Conservation (phyloP, 306 rosid species). For the Vicia villosa region DNA sequence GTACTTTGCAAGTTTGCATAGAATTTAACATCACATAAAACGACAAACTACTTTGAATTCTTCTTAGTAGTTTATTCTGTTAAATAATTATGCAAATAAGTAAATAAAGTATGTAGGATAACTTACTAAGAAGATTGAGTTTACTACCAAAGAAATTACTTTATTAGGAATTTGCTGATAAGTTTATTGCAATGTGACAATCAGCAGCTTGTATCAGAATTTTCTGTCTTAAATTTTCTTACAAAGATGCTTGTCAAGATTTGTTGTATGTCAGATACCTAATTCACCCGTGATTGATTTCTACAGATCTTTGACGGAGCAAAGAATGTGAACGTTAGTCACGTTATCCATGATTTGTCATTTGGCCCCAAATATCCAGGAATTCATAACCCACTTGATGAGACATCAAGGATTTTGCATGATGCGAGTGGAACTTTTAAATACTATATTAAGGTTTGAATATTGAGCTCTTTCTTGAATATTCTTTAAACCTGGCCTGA, state of each 20-base stretch:
- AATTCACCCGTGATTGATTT: constrained; percentile 33
- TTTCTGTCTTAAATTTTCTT: constrained; percentile 20
- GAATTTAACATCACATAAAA: constrained; percentile 11
- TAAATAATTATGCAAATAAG: background rate
- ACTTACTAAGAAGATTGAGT: background rate
- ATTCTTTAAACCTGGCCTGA: constrained; percentile 16
- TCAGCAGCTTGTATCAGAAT: background rate
- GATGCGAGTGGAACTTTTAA: constrained; percentile 92
- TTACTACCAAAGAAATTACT: background rate
- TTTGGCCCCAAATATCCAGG: constrained; percentile 99
- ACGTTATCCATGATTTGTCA: constrained; percentile 85
- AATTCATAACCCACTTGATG: constrained; percentile 95
- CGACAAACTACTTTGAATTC: background rate
- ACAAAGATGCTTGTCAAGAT: constrained; percentile 11
- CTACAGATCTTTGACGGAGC: constrained; percentile 88
- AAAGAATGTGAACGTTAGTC: constrained; percentile 88
- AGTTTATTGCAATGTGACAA: background rate
- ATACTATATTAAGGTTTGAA: constrained; percentile 90
- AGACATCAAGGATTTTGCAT: constrained; percentile 67
- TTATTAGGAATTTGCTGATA: background rate
- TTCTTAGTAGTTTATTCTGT: constrained; percentile 11
- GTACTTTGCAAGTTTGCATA: constrained; percentile 15
- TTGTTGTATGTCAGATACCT: constrained; percentile 27
- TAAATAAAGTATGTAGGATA: constrained; percentile 10
- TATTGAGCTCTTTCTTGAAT: constrained; percentile 6